Conservation (phyloP, 768 basidiomycete species). For the Boletus barrowsii region DNA sequence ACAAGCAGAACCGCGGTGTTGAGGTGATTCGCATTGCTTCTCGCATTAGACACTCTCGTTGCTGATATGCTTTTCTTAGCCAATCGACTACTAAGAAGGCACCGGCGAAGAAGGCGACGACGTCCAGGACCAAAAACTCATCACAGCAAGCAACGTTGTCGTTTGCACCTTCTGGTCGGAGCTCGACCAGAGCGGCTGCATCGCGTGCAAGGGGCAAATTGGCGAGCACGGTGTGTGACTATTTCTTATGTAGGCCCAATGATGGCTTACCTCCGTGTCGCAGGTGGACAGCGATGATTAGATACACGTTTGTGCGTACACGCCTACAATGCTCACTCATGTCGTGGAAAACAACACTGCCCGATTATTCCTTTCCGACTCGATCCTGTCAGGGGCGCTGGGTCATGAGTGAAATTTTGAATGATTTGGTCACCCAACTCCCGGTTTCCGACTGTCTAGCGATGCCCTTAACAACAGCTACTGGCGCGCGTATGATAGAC, state of each 20-base stretch:
- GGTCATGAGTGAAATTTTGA: not conserved
- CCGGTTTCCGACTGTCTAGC: slow-evolving; percentile 6
- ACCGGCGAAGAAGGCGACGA: slow-evolving; percentile 44
- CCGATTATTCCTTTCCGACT: not conserved
- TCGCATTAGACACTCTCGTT: slow-evolving; percentile 27
- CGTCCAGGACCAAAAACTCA: slow-evolving; percentile 30
- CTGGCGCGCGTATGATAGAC: not conserved
- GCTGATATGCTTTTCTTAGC: slow-evolving; percentile 19
- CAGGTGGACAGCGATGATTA: slow-evolving; percentile 31
- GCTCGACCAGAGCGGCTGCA: slow-evolving; percentile 64
- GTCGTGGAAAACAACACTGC: too few species aligned
- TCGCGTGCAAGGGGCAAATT: slow-evolving; percentile 63
- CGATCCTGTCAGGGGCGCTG: not conserved
- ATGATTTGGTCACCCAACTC: not conserved
- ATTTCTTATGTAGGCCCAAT: not conserved
- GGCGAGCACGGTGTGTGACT: slow-evolving; percentile 39
- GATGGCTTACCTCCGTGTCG: not conserved
- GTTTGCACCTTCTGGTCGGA: slow-evolving; percentile 59
- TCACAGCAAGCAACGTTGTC: slow-evolving; percentile 48
- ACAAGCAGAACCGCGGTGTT: slow-evolving; percentile 63
- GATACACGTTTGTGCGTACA: not conserved
- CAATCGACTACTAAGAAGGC: slow-evolving; percentile 49
- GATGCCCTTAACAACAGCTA: not conserved
- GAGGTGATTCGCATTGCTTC: slow-evolving; percentile 43
- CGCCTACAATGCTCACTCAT: not conserved